These are phyloP conservation scores for Penicillium canescens DNA, from an alignment of 495 filamentous ascomycete species.

Conservation along the genomic window DNA sequence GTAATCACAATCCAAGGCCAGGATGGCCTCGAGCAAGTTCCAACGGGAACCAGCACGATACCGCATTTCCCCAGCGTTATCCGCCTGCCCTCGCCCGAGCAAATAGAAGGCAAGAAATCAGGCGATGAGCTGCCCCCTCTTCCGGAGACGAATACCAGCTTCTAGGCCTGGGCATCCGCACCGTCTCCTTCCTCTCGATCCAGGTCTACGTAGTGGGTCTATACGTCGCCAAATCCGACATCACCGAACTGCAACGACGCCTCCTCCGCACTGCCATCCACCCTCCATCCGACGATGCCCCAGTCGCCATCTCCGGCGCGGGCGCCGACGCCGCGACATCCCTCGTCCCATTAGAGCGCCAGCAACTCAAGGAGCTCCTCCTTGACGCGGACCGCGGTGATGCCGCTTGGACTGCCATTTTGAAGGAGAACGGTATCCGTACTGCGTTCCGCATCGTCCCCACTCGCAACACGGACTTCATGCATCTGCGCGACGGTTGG, in stretches of 20 bases:
- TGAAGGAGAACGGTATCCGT: constrained; percentile 61
- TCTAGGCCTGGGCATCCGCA: constrained; percentile 82
- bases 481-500: constrained; percentile 88
- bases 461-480: constrained; percentile 84
- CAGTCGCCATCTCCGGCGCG: constrained; percentile 46
- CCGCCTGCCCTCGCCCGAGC: constrained; percentile 50
- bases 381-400: constrained; percentile 68
- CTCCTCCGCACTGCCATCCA: constrained; percentile 49
- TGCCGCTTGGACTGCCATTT: constrained; percentile 68
- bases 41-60: constrained; percentile 80
- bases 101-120: constrained; percentile 37
- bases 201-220: constrained; percentile 93
- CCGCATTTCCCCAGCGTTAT: constrained; percentile 79
- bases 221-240: constrained; percentile 80
- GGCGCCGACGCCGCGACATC: constrained; percentile 71
- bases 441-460: constrained; percentile 81
- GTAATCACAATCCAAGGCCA: constrained; percentile 50
- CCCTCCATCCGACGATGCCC: constrained; percentile 43
- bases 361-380: constrained; percentile 63
- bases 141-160: constrained; percentile 74
- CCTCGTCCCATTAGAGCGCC: constrained; percentile 76
- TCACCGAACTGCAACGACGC: constrained; percentile 56
- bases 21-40: constrained; percentile 63
- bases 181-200: constrained; percentile 85
- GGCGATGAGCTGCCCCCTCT: constrained; percentile 33